phyloP scores from a whole-genome alignment of 2,329 filamentous ascomycete genomes.

The Xylariomycetidae sp. region DNA sequence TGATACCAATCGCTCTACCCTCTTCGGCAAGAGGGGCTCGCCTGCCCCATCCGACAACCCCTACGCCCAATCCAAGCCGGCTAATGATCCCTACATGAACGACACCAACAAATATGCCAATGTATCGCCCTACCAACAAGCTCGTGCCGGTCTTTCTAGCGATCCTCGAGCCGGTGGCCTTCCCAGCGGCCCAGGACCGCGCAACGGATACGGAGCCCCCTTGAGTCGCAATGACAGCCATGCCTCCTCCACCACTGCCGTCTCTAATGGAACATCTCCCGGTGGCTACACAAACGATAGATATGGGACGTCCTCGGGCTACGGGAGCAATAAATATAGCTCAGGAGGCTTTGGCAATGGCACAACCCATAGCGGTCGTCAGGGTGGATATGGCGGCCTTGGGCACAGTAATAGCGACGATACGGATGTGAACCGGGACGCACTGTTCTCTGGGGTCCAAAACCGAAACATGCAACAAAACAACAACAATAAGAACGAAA shows the following conservation, averaged over 20 bases:
- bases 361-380: constrained; percentile 34
- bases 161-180: constrained; percentile 28
- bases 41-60: constrained; percentile 49
- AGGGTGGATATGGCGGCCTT: constrained; percentile 59
- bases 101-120: constrained; percentile 36
- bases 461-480: constrained; percentile 22
- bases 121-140: constrained; percentile 42
- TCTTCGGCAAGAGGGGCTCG: constrained; percentile 52
- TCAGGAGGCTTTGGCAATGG: constrained; percentile 24
- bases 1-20: constrained; percentile 41
- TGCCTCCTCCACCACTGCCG: constrained; percentile 24
- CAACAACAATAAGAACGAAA: constrained; percentile 9
- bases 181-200: constrained; percentile 32
- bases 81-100: constrained; percentile 50
- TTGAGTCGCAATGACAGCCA: constrained; percentile 17
- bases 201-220: constrained; percentile 21
- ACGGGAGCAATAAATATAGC: constrained; percentile 50
- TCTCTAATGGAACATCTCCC: constrained; percentile 21
- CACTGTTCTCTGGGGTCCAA: constrained; percentile 47
- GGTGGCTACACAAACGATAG: constrained; percentile 25
- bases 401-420: constrained; percentile 40
- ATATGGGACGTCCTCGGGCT: constrained; percentile 36
- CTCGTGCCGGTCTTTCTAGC: constrained; percentile 30
- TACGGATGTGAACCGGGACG: constrained; percentile 54
- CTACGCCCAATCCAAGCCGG: constrained; percentile 47